These are phyloP conservation scores for Inga leiocalycina DNA, from an alignment of 306 rosid species.

Conservation along the genomic window DNA sequence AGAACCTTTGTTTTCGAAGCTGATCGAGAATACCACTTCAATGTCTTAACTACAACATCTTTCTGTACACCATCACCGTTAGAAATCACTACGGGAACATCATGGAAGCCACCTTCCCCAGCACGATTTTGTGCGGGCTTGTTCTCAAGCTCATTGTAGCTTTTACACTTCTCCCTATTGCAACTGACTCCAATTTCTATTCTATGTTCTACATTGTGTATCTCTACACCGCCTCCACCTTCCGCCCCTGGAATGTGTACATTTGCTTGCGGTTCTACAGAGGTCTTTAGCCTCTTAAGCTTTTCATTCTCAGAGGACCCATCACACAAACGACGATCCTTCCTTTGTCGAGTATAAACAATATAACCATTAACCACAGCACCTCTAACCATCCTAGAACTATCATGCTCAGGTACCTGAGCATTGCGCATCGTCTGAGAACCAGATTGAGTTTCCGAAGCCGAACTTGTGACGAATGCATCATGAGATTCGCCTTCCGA, in stretches of 20 bases:
- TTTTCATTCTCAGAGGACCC: conserved; percentile 32
- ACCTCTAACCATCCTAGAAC: conserved; percentile 53
- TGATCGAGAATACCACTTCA: conserved; percentile 53
- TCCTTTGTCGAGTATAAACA: conserved; percentile 76
- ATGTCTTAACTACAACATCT: conserved; percentile 31
- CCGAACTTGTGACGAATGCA: conserved; percentile 37
- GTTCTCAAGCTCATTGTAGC: conserved; percentile 21
- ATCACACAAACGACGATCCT: conserved; percentile 32
- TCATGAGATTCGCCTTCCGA: conserved; percentile 41
- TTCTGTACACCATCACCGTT: conserved; percentile 6
- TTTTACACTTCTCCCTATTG: conserved; percentile 1
- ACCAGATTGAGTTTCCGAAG: conserved; percentile 16
- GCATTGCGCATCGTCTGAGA: conserved; percentile 20
- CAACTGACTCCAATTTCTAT: conserved; percentile 18
- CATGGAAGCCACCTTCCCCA: conserved; percentile 35
- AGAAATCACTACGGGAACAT: conserved; percentile 23
- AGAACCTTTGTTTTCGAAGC: conserved; percentile 39
- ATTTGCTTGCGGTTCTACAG: conserved; percentile 23
- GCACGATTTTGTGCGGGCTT: conserved; percentile 4
- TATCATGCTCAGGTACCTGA: conserved; percentile 36
- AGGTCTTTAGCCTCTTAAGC: conserved; percentile 25
- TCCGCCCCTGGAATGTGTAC: conserved; percentile 18
- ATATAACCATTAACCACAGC: conserved; percentile 67
- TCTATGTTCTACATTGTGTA: conserved; percentile 24
- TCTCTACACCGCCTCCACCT: conserved; percentile 5